Conservation (phyloP, 305 asterid genomes). For the Fraxinus ornus region DNA sequence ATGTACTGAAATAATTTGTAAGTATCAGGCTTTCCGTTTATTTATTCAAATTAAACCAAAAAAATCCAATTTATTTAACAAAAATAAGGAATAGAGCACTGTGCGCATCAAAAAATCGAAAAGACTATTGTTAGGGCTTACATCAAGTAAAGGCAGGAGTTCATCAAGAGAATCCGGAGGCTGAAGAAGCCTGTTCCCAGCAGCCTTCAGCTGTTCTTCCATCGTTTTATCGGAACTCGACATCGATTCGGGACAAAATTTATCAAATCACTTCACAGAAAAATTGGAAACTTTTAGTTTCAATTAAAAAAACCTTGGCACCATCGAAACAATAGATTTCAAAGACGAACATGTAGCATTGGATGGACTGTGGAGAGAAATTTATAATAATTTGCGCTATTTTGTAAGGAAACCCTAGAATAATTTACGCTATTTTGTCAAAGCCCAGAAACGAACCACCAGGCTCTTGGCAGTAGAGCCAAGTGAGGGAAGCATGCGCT, state of each 20-base stretch:
- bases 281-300: not conserved
- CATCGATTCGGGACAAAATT: conserved; percentile 26
- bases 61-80: not conserved
- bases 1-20: no score
- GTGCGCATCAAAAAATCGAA: not conserved
- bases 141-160: conserved; percentile 75
- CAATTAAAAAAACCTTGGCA: not conserved
- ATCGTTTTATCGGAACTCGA: conserved; percentile 38
- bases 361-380: not conserved
- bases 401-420: not conserved
- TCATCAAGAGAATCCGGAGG: conserved; percentile 60
- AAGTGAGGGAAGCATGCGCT: not conserved
- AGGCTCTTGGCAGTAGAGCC: not conserved
- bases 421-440: not conserved
- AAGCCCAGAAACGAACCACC: not conserved
- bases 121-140: conserved; percentile 34
- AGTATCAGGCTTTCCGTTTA: no score
- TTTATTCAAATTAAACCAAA: not conserved
- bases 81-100: not conserved
- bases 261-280: not conserved
- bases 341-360: not conserved
- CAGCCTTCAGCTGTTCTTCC: conserved; percentile 55
- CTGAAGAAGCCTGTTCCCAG: conserved; percentile 61
- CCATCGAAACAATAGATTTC: not conserved
- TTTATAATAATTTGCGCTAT: not conserved